Evolutionary conservation across 805 yeast species (phyloP).

Genomic region (Metschnikowia corniflorae): DNA sequence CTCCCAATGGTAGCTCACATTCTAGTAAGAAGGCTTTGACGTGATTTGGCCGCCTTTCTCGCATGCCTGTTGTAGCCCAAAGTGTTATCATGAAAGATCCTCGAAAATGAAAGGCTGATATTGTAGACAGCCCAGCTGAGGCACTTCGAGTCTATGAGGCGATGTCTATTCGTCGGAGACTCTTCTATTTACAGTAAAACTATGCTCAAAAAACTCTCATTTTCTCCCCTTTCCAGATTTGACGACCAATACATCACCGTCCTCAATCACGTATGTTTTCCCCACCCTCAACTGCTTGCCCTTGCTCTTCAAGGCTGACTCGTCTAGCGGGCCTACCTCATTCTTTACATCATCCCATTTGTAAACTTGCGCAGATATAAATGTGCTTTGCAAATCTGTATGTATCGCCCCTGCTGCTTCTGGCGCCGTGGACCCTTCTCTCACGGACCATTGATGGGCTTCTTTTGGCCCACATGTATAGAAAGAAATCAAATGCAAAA

Average conservation of each 20-base stretch:
- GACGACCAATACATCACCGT: conserved; percentile 76
- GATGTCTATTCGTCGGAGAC: no score
- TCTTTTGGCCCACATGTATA: conserved; percentile 96
- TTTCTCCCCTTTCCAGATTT: conserved; percentile 29
- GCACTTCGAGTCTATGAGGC: no score
- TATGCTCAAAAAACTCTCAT: no score
- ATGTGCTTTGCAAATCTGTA: conserved; percentile 91
- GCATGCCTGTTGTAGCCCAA: no score
- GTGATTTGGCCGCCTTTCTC: no score
- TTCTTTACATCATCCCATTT: conserved; percentile 66
- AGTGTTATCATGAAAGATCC: no score
- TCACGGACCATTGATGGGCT: conserved; percentile 97
- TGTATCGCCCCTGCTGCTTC: conserved; percentile 98
- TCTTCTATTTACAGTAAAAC: no score
- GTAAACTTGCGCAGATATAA: conserved; percentile 89
- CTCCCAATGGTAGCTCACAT: no score
- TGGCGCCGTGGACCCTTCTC: conserved; percentile 92
- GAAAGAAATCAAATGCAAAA: conserved; percentile 66
- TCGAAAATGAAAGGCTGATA: no score
- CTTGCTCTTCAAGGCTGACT: conserved; percentile 46
- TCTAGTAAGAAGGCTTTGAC: no score
- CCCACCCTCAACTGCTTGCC: conserved; percentile 69
- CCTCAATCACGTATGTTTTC: conserved; percentile 73
- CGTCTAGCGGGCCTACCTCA: conserved; percentile 44
- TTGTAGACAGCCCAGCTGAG: no score